phyloP scores from a whole-genome alignment of 2,329 filamentous ascomycete genomes.

The Helotiales sp. region DNA sequence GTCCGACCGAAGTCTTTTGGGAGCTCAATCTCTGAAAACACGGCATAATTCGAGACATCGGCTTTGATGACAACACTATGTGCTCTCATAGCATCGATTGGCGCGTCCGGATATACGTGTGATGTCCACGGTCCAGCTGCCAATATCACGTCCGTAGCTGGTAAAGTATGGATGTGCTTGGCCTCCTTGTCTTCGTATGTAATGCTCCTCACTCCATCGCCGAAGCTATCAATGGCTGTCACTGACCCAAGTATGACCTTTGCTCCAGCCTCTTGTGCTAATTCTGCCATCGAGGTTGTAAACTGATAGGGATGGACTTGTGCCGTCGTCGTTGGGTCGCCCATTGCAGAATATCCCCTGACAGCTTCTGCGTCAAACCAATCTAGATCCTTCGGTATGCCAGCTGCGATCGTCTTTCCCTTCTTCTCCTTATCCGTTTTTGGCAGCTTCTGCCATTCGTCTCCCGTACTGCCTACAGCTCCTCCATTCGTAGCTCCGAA shows the following conservation, averaged over 20 bases:
- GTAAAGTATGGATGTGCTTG: slow-evolving; percentile 47
- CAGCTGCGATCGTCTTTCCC: slow-evolving; percentile 51
- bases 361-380: slow-evolving; percentile 75
- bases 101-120: slow-evolving; percentile 55
- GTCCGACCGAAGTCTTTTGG: slow-evolving; percentile 61
- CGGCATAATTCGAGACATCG: slow-evolving; percentile 69
- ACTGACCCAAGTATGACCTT: slow-evolving; percentile 70
- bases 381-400: slow-evolving; percentile 75
- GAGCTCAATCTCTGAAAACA: slow-evolving; percentile 84
- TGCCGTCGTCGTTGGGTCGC: slow-evolving; percentile 75
- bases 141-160: slow-evolving; percentile 46
- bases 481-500: slow-evolving; percentile 8
- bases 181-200: slow-evolving; percentile 58
- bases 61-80: slow-evolving; percentile 67
- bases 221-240: slow-evolving; percentile 61
- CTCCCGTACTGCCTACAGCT: slow-evolving; percentile 17
- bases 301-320: slow-evolving; percentile 94
- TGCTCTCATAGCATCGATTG: slow-evolving; percentile 58
- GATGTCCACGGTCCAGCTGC: slow-evolving; percentile 63
- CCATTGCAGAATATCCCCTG: slow-evolving; percentile 78
- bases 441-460: slow-evolving; percentile 61
- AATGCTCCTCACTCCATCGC: slow-evolving; percentile 65
- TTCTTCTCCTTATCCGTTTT: slow-evolving; percentile 51
- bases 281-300: slow-evolving; percentile 76
- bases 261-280: slow-evolving; percentile 70